Base-by-base conservation (phyloP, 371 early-diverging fungal genomes). In the Actinomucor elegans region DNA sequence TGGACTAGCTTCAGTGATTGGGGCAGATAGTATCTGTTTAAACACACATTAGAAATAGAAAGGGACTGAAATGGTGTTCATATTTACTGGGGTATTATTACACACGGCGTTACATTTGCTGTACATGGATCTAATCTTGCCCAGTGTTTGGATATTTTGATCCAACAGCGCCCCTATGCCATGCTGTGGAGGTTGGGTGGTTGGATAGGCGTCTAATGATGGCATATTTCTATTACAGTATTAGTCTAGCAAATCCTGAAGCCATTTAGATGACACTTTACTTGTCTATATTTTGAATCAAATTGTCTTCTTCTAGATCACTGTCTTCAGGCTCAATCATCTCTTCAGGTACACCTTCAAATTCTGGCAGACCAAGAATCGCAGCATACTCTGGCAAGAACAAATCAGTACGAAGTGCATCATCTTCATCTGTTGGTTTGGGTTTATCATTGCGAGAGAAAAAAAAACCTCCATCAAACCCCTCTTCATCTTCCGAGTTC, bases 41-140 rank as follows among this genome's bases (percentile, higher is more conserved):
- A 35, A 10, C 12, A n/a, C n/a, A 11, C 5, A 11, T 31, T 31
- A 11, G 31, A 7, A 31, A 11, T 31, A 31, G 11, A 31, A 31
- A 11, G 31, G 31, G 31, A 31, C 5, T 31, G 7, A 31, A 11
- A 31, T 31, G 31, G 31, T 31, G 31, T 5, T 31, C 5, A 31
- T 5, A 11, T 7, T 31, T 7, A 7, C n/a, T n/a, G n/a, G 78
- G 12, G 69, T 49, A 49, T 85, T 80, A 27, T 86, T 75, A 51
- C 69, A 76, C 8, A 83, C 69, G 9, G 81, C 78, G 62, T 83
- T 73, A 52, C 92, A 87, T 57, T 89, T 88, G 46, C 76, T 59
- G 57, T 91, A 85, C 0, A 87, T 65, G 15, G 75, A 77, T 38
- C 92, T 85, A 28, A 89, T 86, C 47, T 76, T 64, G 45, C 73